These are phyloP conservation scores for Cladosporium colombiae DNA, from an alignment of 2,329 filamentous ascomycete species.

Conservation along the genomic window DNA sequence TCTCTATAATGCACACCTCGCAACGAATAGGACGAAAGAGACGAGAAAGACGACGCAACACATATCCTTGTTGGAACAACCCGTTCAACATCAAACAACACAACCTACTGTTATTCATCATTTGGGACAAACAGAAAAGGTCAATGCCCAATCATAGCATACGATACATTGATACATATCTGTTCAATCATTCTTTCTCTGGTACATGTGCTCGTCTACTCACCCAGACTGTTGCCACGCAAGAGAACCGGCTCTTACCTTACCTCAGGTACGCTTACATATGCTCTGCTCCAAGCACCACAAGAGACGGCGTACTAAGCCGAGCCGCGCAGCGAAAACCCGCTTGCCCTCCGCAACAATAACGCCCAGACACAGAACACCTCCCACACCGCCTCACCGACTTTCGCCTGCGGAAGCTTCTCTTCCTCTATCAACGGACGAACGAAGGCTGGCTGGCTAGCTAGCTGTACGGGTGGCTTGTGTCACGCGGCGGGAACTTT, in stretches of 20 bases:
- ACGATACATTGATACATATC: neutral
- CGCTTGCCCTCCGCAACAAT: neutral
- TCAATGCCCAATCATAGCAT: neutral
- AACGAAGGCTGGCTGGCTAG: neutral
- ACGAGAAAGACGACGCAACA: conserved; percentile 1
- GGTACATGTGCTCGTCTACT: neutral
- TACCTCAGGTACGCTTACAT: neutral
- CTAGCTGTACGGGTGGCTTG: neutral
- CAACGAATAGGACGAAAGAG: neutral
- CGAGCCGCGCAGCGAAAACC: neutral
- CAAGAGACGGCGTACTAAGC: neutral
- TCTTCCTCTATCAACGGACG: neutral
- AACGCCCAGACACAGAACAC: too few species aligned
- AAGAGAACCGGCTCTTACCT: neutral
- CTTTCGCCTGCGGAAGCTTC: neutral
- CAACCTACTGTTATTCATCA: neutral
- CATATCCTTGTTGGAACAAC: neutral
- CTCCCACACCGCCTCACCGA: neutral
- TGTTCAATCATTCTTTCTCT: neutral
- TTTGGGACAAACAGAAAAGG: neutral
- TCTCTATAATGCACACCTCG: neutral
- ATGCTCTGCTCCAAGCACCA: neutral
- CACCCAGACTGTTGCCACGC: neutral
- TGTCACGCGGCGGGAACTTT: neutral
- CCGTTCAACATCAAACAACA: neutral